phyloP scores from a whole-genome alignment of 1,284 basidiomycete species.

The Vanrija sp. region DNA sequence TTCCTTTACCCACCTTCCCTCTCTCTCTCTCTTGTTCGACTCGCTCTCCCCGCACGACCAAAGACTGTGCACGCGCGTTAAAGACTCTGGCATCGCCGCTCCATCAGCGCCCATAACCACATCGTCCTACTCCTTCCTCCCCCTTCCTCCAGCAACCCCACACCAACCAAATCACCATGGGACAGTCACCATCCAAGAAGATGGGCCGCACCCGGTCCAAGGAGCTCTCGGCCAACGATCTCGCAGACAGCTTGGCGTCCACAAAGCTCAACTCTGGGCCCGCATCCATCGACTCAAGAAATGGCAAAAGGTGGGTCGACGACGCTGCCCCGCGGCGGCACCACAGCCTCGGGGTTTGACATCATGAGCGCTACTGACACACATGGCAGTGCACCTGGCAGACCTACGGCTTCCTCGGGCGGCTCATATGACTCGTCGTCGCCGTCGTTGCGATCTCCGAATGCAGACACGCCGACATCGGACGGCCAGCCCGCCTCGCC shows the following conservation, averaged over 20 bases:
- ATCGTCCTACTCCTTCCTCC: neutral
- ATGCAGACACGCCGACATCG: neutral
- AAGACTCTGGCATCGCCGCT: too few relatives aligned
- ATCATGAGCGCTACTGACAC: neutral
- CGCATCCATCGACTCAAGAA: slow-evolving; percentile 3
- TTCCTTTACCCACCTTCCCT: neutral
- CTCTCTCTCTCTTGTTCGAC: neutral
- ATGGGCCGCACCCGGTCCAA: slow-evolving; percentile 50
- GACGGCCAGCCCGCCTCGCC: slow-evolving; percentile 26
- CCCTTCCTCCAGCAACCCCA: neutral
- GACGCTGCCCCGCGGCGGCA: too few relatives aligned
- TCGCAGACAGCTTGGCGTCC: slow-evolving; percentile 37
- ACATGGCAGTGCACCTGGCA: too few relatives aligned
- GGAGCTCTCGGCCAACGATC: slow-evolving; percentile 44
- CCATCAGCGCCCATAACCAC: neutral
- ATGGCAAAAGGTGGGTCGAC: slow-evolving; percentile 11
- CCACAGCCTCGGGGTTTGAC: neutral
- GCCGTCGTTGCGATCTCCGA: neutral
- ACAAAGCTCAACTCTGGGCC: slow-evolving; percentile 22
- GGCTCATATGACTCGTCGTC: too few relatives aligned
- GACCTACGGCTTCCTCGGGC: too few relatives aligned
- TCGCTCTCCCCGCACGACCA: neutral
- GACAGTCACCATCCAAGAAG: slow-evolving; percentile 49
- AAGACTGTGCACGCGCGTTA: neutral
- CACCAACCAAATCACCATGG: slow-evolving; percentile 35